Evolutionary conservation across 139 green algal species (phyloP), one percentile per base, ranked within the genome.

Genomic region (Monoraphidium neglectum): DNA sequence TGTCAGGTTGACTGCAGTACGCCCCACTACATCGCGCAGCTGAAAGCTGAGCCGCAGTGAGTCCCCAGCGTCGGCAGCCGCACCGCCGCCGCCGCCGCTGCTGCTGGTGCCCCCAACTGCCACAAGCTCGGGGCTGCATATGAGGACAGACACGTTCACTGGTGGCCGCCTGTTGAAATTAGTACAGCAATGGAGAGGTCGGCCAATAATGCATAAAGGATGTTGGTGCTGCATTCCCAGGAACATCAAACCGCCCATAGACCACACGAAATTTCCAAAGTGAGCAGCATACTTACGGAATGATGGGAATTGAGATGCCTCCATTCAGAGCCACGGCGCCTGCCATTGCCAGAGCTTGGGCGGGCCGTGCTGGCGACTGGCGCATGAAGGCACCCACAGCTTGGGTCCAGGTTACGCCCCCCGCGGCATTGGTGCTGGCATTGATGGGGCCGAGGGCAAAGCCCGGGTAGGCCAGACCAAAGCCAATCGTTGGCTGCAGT

Each of bases 41-140:
- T 88, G 83, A 59, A 72, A 87, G 33, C 62, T 75, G 26, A 82
- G 32, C 12, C 54, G 32, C 71, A 83, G 32, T 1, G 71, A 60
- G 18, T 35, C 51, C 5, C 79, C 79, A 21, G 60, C 67, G n/a
- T 62, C 21, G 13, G 43, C 12, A 12, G 43, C 43, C 43, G 21
- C 33, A 43, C 76, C 77, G 32, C 77, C 51, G 38, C 85, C 83
- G 16, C n/a, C n/a, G n/a, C n/a, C n/a, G n/a, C n/a, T n/a, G n/a
- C n/a, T n/a, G n/a, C n/a, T n/a, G n/a, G n/a, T n/a, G n/a, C n/a
- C n/a, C n/a, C n/a, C n/a, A n/a, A n/a, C n/a, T n/a, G 76, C 56
- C 47, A 84, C 64, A 24, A 88, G 77, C 0, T 38, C 16, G 0
- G 68, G 26, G 28, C 65, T 86, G n/a, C 74, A 79, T 21, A 86